Evolutionary conservation across 805 yeast genomes (phyloP).

Genomic region (Scheffersomyces spartinae): DNA sequence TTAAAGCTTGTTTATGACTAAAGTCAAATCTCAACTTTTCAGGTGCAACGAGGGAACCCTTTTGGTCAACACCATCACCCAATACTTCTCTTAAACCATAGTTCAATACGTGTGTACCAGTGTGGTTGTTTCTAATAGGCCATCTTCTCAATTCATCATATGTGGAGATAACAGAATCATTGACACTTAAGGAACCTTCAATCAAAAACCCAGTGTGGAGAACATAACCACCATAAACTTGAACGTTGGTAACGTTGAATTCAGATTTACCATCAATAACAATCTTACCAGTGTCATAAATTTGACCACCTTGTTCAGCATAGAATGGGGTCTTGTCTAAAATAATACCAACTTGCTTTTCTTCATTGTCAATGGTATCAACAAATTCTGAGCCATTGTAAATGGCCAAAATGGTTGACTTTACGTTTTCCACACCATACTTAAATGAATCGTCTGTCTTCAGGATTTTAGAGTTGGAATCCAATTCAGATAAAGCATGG

Average conservation of each 20-base stretch:
- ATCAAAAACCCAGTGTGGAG: conserved; percentile 81
- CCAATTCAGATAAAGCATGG: conserved; percentile 71
- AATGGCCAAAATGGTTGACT: conserved; percentile 61
- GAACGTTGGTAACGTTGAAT: conserved; percentile 86
- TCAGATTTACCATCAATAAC: conserved; percentile 82
- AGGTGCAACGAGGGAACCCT: conserved; percentile 92
- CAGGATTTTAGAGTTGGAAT: conserved; percentile 44
- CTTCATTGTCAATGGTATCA: conserved; percentile 24
- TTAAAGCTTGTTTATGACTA: conserved; percentile 79
- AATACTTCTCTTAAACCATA: conserved; percentile 76
- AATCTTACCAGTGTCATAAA: conserved; percentile 86
- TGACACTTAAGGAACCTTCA: conserved; percentile 65
- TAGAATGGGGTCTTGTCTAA: conserved; percentile 89
- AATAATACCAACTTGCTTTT: conserved; percentile 60
- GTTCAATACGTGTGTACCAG: conserved; percentile 94
- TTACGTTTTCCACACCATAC: conserved; percentile 59
- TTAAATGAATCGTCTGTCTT: conserved; percentile 79
- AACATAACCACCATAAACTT: conserved; percentile 86
- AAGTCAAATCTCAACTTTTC: conserved; percentile 95
- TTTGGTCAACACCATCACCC: conserved; percentile 87
- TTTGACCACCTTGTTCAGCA: conserved; percentile 99
- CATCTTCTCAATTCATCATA: conserved; percentile 90
- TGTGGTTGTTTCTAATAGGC: conserved; percentile 95
- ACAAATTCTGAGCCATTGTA: conserved; percentile 57
- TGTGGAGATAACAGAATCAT: conserved; percentile 69